These are phyloP conservation scores for Cucurbita moschata DNA, from an alignment of 306 rosid species.

Conservation along the genomic window DNA sequence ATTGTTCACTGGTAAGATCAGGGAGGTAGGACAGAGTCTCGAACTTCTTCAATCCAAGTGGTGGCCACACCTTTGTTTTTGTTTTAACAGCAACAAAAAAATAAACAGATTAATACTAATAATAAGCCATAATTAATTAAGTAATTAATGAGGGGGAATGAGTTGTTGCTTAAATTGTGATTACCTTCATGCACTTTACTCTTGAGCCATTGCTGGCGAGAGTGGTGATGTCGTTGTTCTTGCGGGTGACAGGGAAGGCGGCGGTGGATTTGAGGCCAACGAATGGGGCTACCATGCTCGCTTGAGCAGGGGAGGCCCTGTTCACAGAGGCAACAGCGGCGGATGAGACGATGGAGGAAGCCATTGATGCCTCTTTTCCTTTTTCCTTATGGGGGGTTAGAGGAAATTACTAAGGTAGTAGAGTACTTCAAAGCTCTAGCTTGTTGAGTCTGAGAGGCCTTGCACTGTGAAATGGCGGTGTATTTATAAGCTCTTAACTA, in stretches of 20 bases:
- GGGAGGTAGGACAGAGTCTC: conserved; percentile 94
- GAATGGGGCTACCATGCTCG: conserved; percentile 51
- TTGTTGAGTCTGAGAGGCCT: background rate
- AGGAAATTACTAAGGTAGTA: background rate
- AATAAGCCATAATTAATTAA: too few species aligned
- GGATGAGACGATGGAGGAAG: conserved; percentile 36
- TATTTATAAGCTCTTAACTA: background rate
- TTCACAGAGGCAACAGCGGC: conserved; percentile 32
- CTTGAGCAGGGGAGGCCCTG: conserved; percentile 36
- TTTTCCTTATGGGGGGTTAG: background rate
- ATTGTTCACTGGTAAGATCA: rapidly evolving
- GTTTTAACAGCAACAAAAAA: too few species aligned
- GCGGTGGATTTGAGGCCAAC: conserved; percentile 53
- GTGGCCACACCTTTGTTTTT: conserved; percentile 60
- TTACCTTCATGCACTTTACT: conserved; percentile 60
- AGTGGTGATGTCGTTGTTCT: conserved; percentile 55
- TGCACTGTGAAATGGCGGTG: background rate
- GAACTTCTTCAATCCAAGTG: conserved; percentile 41
- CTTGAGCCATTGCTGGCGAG: conserved; percentile 55
- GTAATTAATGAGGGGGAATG: too few species aligned
- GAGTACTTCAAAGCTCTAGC: background rate
- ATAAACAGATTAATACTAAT: too few species aligned
- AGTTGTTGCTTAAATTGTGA: too few species aligned
- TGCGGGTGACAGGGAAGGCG: conserved; percentile 41
- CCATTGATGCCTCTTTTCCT: conserved; percentile 24